Evolutionary conservation across 2,329 filamentous ascomycete species (phyloP), one percentile per base, ranked within the genome.

Genomic region (Emmonsiellopsis sp.): DNA sequence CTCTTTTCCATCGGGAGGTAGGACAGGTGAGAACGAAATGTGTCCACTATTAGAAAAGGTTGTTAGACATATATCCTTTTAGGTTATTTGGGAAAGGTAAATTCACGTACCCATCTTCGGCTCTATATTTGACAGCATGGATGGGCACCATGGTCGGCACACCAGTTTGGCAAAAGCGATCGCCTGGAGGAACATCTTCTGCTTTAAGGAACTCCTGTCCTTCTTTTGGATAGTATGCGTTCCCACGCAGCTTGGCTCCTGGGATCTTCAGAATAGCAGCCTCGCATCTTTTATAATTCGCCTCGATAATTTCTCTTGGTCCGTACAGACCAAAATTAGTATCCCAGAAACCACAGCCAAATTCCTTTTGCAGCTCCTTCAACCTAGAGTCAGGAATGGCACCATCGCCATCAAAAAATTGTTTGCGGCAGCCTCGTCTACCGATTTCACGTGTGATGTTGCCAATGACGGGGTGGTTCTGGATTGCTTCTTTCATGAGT

Each of bases 21-120:
- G 34, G 2, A 58, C 48, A 5, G 56, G 56, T 13, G 54, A 54
- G 51, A 58, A 58, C 20, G 47, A 51, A 7, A 58, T 49, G 45
- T 58, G 56, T 37, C 54, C 56, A 30, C 56, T 35, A 38, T 1
- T 7, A 38, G 35, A 38, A 38, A 38, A 2, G 1, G 13, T 38
- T 9, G 13, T 38, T 38, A 38, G 35, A 3, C 20, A 26, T 26
- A 26, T 26, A 26, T 26, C 20, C 20, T 26, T 38, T 38, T 9
- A 6, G 35, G 35, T 38, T n/a, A n/a, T 38, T 38, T 38, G 13
- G 5, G 35, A 1, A 38, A 38, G 5, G 7, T 38, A 38, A 26
- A 26, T 26, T 26, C 20, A 26, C 35, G 13, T 38, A 38, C 35
- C 35, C 35, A n/a, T 38, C 35, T 38, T 38, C 35, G 9, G 9